Base-by-base conservation (phyloP, 805 yeast genomes). In the Sugiyamaella boreocaroliniensis region DNA sequence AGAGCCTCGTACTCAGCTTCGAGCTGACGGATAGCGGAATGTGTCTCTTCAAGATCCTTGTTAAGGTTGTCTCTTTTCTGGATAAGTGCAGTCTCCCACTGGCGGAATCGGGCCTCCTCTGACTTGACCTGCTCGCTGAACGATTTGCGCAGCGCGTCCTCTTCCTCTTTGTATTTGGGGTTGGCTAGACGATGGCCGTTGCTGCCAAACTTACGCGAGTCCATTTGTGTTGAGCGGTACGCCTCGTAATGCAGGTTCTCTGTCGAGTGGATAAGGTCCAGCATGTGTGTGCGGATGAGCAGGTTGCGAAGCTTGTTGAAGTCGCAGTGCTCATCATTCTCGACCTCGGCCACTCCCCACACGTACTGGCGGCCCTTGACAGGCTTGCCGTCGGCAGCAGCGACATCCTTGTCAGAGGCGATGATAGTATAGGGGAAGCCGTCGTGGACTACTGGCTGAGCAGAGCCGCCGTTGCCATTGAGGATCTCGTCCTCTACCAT, bases 21-120 rank as follows among this genome's bases (percentile, higher is more conserved):
- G 47, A 71, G 63, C 51, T 59, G 60, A 48, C 71, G 63, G 58
- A 71, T 67, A 34, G 62, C 54, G 4, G 68, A 60, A 53, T 89
- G 96, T 72, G 90, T 81, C 61, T 86, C 89, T 64, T 92, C 97
- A 64, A 93, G 78, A 71, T 93, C 99, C 70, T 85, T 86, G 73
- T 93, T 93, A 68, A 93, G 78, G 69, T 96, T 81, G 71, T 89
- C 87, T 74, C 96, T 86, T 74, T 93, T 97, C 62, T 88, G 89
- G 61, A 89, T 93, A 62, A 93, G 88, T 68, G 93, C 92, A 63
- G 89, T 87, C 74, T 90, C 97, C 99, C 99, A 93, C 76, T 92
- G 96, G 76, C 95, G 87, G 71, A 93, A 93, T 67, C 99, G 81
- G 65, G 89, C 95, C 66, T 93, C 99, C 74, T 93, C 99, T 47